Evolutionary conservation across 169 alveolate genomes (phyloP).

Genomic region (Plasmodium falciparum): DNA sequence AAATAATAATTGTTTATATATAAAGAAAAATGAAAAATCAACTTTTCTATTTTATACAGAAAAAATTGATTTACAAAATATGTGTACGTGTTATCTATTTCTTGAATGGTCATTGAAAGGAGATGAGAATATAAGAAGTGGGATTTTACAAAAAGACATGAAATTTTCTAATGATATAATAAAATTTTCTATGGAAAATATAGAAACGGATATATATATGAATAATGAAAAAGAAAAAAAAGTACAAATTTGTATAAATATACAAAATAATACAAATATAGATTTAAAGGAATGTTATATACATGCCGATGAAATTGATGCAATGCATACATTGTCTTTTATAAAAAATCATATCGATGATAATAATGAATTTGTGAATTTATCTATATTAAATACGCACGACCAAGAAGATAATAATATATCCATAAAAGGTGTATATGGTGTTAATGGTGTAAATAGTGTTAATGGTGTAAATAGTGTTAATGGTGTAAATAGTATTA

Average conservation of each 20-base stretch:
- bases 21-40: constrained; percentile 32
- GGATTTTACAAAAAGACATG: constrained; percentile 20
- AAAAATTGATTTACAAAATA: background rate
- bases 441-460: no score
- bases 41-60: constrained; percentile 14
- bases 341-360: background rate
- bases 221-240: constrained; percentile 35
- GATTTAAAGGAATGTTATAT: constrained; percentile 45
- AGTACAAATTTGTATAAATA: constrained; percentile 29
- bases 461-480: no score
- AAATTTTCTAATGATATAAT: constrained; percentile 23
- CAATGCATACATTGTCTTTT: background rate
- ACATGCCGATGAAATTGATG: constrained; percentile 43
- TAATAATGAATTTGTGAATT: background rate
- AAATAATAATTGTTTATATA: constrained; percentile 17
- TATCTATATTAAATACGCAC: background rate
- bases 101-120: constrained; percentile 41
- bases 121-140: constrained; percentile 1
- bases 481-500: no score
- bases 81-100: constrained; percentile 1
- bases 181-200: constrained; percentile 29
- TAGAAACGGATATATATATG: constrained; percentile 32
- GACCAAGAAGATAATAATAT: background rate
- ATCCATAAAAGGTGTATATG: background rate
- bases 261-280: constrained; percentile 39